Evolutionary conservation across 768 basidiomycete species (phyloP), one percentile per base, ranked within the genome.

Genomic region (Vararia minispora): DNA sequence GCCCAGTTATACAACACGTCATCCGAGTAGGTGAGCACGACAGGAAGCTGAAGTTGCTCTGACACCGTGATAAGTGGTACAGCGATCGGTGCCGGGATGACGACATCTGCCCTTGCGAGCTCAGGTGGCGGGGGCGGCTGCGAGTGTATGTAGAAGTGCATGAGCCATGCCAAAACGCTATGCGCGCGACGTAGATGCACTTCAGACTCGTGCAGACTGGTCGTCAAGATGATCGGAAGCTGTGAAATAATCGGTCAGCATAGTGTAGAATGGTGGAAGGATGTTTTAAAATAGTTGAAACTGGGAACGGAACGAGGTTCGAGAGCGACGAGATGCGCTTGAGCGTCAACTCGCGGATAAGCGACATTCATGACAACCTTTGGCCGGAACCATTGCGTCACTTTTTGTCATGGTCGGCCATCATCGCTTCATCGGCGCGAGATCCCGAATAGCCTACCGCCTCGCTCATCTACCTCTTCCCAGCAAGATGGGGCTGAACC

Each of bases 1-100:
- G 50, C 55, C 79, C 82, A 86, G 55, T 94, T 94, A 61, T 90
- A 95, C 20, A 95, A 70, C 6, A 95, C 90, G 21, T 80, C 81
- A 55, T 94, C 90, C 8, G 90, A 80, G 54, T 90, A 95, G 3
- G 90, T 95, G 41, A 90, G 67, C 28, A 94, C 65, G 0, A 92
- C 89, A 0, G 92, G 91, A 2, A 95, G 62, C 39, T 83, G 76
- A 8, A 95, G 74, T 31, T 79, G 61, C 0, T 64, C 56, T 17
- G 74, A 84, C 12, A 89, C 70, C 40, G 74, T 68, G 14, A 90
- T 66, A 24, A 89, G 71, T 1, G 92, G 91, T 5, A 88, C 56
- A 7, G 84, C 68, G 37, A 97, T 59, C 0, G 77, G 60, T 0
- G 66, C 58, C 5, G 91, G 91, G 29, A 97, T 79, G 26, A 63